Evolutionary conservation across 1,284 basidiomycete species (phyloP), one percentile per base, ranked within the genome.

Genomic region (Rhodotorula sp.): DNA sequence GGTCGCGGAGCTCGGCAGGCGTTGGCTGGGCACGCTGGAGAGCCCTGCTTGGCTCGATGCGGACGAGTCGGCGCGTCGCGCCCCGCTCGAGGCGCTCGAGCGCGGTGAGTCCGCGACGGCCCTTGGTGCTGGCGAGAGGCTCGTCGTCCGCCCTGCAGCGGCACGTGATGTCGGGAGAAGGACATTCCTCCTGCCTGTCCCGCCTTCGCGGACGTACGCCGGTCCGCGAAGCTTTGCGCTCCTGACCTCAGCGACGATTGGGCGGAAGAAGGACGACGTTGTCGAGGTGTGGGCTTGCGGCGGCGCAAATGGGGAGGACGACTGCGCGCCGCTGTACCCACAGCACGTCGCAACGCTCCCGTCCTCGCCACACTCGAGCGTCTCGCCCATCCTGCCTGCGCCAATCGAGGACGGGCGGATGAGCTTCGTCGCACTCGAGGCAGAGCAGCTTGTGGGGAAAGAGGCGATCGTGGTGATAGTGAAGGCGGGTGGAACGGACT

Each of bases 381-480:
- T 59, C 10, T 72, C 72, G 39, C 75, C 75, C 0, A 32, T 71
- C 59, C 66, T 76, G 4, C 75, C 75, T 8, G 71, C 66, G 1
- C 66, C 57, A 25, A 29, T 60, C 50, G 73, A 72, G 12, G 64
- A 61, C 3, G 71, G 50, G 0, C 27, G 64, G 25, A 67, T 75
- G 64, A 56, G 39, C 7, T 57, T 64, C 53, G 37, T 73, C 57
- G 59, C 36, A 27, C 51, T 76, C 27, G 70, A 71, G 25, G 66
- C 65, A 4, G 32, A 51, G 12, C 61, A 69, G 39, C 55, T 76
- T 27, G 63, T 32, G 13, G 46, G 34, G 5, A 25, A 48, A 39
- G 25, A 62, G 15, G 44, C 44, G 27, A 48, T 76, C 13, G 70
- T 46, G 3, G 64, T 72, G 1, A 51, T 74, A 3, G 64, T 71